These are phyloP conservation scores for Diaporthe humulicola DNA, from an alignment of 2,329 filamentous ascomycete species.

Conservation along the genomic window DNA sequence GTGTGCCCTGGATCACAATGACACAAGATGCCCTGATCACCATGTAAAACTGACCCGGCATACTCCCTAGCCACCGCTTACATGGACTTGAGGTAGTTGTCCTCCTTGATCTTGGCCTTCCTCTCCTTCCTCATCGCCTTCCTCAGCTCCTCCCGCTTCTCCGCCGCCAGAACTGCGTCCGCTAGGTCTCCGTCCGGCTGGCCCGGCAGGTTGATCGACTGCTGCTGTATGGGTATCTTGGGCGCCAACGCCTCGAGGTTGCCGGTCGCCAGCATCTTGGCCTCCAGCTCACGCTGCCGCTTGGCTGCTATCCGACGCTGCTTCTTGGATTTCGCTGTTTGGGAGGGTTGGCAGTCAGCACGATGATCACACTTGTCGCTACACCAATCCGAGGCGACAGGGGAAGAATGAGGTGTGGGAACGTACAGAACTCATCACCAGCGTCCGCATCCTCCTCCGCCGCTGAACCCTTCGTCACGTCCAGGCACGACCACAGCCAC, in stretches of 20 bases:
- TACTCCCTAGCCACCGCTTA: conserved; percentile 50
- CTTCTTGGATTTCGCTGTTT: conserved; percentile 85
- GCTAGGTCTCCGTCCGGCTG: conserved; percentile 57
- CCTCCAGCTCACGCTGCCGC: conserved; percentile 68
- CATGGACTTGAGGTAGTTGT: conserved; percentile 88
- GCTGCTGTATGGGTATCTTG: conserved; percentile 82
- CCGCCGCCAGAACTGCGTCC: conserved; percentile 61
- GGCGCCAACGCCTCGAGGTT: conserved; percentile 75
- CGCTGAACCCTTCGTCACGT: conserved; percentile 68
- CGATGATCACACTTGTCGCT: neutral
- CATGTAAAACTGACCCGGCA: neutral
- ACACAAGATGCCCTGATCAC: neutral
- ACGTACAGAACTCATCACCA: conserved; percentile 85
- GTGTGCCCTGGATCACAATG: neutral
- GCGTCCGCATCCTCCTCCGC: conserved; percentile 65
- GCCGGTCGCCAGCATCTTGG: conserved; percentile 72
- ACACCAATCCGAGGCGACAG: conserved; percentile 8
- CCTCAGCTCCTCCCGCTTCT: conserved; percentile 73
- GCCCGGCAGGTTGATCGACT: conserved; percentile 80
- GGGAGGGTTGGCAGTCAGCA: neutral
- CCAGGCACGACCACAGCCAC: conserved; percentile 84
- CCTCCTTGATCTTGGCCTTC: conserved; percentile 84
- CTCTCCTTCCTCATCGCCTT: conserved; percentile 81
- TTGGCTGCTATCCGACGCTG: conserved; percentile 80
- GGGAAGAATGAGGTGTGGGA: conserved; percentile 5